Conservation (phyloP, 768 basidiomycete genomes). For the Chlorophyllum brunneum region DNA sequence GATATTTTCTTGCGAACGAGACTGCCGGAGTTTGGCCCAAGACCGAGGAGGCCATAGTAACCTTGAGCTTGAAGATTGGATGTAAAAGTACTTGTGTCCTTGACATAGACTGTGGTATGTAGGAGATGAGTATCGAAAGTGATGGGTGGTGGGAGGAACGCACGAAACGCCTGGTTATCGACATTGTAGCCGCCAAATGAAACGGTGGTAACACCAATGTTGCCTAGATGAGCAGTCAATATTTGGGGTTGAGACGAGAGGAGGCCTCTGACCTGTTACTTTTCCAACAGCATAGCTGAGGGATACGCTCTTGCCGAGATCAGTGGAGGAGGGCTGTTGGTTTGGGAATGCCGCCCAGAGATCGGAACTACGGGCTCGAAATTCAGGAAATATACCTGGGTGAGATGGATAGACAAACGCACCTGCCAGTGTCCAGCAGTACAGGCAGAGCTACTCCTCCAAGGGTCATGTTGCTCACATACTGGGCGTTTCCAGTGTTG, state of each 20-base stretch:
- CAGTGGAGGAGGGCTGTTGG: slow-evolving; percentile 43
- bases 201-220: slow-evolving; percentile 49
- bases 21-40: slow-evolving; percentile 75
- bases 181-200: slow-evolving; percentile 56
- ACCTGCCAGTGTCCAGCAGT: slow-evolving; percentile 79
- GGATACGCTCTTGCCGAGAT: slow-evolving; percentile 52
- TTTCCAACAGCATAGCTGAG: slow-evolving; percentile 68
- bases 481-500: slow-evolving; percentile 71
- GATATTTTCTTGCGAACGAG: slow-evolving; percentile 52
- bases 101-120: slow-evolving; percentile 51
- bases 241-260: neutral
- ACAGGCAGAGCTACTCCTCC: slow-evolving; percentile 56
- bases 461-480: slow-evolving; percentile 68
- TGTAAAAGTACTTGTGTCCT: slow-evolving; percentile 61
- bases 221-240: slow-evolving; percentile 33
- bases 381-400: neutral
- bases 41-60: slow-evolving; percentile 69
- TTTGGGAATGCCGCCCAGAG: slow-evolving; percentile 62
- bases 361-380: slow-evolving; percentile 50
- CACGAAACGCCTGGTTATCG: slow-evolving; percentile 64
- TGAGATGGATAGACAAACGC: slow-evolving; percentile 10
- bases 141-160: slow-evolving; percentile 21
- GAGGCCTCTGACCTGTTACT: slow-evolving; percentile 44
- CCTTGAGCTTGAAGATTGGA: slow-evolving; percentile 56
- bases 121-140: neutral